A percentile compares a stretch with the other conserved stretches of the same genome.
Conservation (phyloP, 371 early-diverging fungal genomes). For the Lichtheimia corymbifera region DNA sequence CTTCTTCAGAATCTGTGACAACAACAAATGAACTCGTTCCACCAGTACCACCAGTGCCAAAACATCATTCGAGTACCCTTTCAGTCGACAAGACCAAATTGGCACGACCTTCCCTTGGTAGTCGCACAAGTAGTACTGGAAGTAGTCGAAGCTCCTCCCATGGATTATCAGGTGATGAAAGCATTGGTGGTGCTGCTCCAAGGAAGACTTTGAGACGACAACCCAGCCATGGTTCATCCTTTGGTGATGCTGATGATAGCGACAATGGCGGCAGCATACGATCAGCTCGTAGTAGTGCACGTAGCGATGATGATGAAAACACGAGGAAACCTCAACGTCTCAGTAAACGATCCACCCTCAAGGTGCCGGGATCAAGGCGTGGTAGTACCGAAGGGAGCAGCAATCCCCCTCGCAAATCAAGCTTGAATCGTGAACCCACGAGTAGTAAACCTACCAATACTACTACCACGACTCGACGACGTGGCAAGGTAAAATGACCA, state of each 20-base stretch:
- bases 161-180: conserved; percentile 9
- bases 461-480: conserved; percentile 11
- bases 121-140: conserved; percentile 10
- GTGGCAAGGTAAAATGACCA: conserved; percentile 15
- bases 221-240: conserved; percentile 11
- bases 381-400: no score
- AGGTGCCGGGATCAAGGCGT: no score
- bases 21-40: conserved; percentile 9
- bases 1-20: not conserved
- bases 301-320: not conserved
- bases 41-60: conserved; percentile 21
- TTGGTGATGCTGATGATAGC: conserved; percentile 15
- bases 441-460: not conserved
- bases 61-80: conserved; percentile 11
- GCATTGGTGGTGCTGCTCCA: not conserved
- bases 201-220: conserved; percentile 6
- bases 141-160: conserved; percentile 12
- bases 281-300: not conserved
- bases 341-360: no score
- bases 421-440: no score
- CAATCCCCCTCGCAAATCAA: no score
- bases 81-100: not conserved
- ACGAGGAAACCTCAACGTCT: not conserved
- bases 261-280: not conserved
- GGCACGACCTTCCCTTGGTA: not conserved